phyloP scores from a whole-genome alignment of 2,329 filamentous ascomycete genomes.

The Ceratocystis destructans region DNA sequence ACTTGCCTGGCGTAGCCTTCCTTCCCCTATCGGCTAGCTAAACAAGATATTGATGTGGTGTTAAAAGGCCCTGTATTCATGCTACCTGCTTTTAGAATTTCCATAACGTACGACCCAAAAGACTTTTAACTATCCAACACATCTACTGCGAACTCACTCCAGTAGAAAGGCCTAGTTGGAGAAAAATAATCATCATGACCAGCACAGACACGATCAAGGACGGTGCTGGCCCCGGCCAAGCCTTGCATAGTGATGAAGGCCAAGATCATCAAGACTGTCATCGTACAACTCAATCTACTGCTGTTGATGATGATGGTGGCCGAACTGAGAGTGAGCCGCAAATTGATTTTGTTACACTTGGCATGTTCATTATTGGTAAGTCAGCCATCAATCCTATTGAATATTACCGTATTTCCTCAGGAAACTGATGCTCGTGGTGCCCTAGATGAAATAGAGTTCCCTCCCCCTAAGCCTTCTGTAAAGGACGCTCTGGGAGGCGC shows the following conservation, averaged over 20 bases:
- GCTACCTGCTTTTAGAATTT: background rate
- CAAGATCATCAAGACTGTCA: background rate
- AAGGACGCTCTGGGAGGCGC: slow-evolving; percentile 76
- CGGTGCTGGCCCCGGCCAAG: background rate
- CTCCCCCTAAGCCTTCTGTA: slow-evolving; percentile 52
- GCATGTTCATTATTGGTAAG: slow-evolving; percentile 62
- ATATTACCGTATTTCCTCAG: background rate
- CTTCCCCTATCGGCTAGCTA: background rate
- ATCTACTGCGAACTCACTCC: background rate
- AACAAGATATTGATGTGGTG: background rate
- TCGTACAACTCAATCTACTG: background rate
- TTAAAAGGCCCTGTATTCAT: background rate
- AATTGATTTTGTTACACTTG: slow-evolving; percentile 55
- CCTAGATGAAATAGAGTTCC: slow-evolving; percentile 85
- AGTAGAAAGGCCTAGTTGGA: background rate
- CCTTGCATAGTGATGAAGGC: background rate
- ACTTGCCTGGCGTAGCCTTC: background rate
- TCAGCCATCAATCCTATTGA: background rate
- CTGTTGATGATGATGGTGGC: background rate
- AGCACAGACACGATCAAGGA: background rate
- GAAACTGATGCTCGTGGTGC: slow-evolving; percentile 11
- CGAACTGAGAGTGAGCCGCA: background rate
- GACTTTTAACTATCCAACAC: background rate
- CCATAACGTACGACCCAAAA: background rate
- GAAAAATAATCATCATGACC: background rate